Evolutionary conservation across 73 alveolate genomes (phyloP).

Genomic region (Tetrahymena elliotti): DNA sequence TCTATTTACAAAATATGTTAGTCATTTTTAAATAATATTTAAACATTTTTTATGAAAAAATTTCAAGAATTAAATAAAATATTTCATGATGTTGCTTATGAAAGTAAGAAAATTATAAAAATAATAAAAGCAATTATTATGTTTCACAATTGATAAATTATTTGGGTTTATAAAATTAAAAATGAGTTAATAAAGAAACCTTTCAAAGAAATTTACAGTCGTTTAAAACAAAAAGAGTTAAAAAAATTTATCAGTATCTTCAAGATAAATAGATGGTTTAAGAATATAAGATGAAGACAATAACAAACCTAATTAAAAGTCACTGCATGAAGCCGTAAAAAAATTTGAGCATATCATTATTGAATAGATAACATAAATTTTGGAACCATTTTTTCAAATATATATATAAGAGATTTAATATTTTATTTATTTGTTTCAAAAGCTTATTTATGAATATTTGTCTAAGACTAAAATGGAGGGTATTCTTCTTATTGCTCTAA

Average conservation of each 20-base stretch:
- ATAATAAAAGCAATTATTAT: no score
- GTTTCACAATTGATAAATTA: no score
- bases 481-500: not conserved
- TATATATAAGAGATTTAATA: not conserved
- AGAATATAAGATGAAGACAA: not conserved
- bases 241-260: not conserved
- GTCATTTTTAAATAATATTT: no score
- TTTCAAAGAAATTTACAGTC: not conserved
- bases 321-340: not conserved
- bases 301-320: not conserved
- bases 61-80: no score
- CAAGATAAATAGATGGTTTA: not conserved
- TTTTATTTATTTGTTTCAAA: not conserved
- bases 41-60: no score
- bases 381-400: no score
- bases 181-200: not conserved
- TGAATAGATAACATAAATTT: no score
- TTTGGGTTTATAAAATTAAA: not conserved
- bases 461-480: conserved; percentile 13
- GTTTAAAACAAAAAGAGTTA: not conserved
- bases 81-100: no score
- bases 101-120: no score
- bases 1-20: no score
- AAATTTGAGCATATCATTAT: no score
- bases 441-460: conserved; percentile 21